A percentile compares a stretch with the other conserved stretches of the same genome.
These are phyloP conservation scores for Entelexis paramagnoliae DNA, from an alignment of 1,139 yeast genomes.

Conservation along the genomic window DNA sequence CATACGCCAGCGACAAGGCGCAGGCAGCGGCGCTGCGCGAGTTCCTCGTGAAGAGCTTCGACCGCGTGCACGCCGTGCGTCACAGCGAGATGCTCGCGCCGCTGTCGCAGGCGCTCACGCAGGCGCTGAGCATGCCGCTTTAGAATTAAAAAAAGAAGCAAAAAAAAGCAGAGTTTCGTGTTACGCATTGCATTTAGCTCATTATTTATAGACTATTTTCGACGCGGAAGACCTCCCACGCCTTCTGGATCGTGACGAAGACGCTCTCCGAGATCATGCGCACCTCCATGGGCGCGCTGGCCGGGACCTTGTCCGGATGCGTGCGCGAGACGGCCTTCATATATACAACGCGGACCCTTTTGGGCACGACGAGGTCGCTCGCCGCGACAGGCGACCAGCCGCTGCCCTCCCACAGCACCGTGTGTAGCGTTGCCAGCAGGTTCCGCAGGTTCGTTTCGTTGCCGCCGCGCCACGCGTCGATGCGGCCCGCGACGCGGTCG, in stretches of 20 bases:
- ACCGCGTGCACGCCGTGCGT: slow-evolving; percentile 36
- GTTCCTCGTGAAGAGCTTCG: slow-evolving; percentile 41
- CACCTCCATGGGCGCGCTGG: slow-evolving; percentile 48
- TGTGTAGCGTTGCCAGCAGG: slow-evolving; percentile 54
- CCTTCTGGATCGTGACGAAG: slow-evolving; percentile 68
- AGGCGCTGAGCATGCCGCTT: slow-evolving; percentile 31
- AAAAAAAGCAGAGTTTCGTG: too few relatives aligned
- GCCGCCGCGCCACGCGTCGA: slow-evolving; percentile 59
- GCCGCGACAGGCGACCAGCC: slow-evolving; percentile 56
- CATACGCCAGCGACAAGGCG: slow-evolving; percentile 8
- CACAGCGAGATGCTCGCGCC: slow-evolving; percentile 31
- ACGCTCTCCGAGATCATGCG: slow-evolving; percentile 81
- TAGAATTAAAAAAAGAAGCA: too few relatives aligned
- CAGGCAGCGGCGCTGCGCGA: slow-evolving; percentile 32
- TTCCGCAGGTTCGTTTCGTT: slow-evolving; percentile 73
- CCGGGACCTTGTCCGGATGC: slow-evolving; percentile 81
- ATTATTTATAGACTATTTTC: slow-evolving; percentile 13
- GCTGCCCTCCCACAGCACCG: slow-evolving; percentile 50
- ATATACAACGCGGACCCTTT: slow-evolving; percentile 75
- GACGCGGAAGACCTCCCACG: slow-evolving; percentile 79
- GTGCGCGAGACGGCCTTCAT: slow-evolving; percentile 89
- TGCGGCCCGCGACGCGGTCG: slow-evolving; percentile 47
- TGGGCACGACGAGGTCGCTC: slow-evolving; percentile 78
- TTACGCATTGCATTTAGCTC: background rate
- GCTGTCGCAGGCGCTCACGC: slow-evolving; percentile 32